A percentile compares a stretch with the other conserved stretches of the same genome.
Conservation (phyloP, 1,284 basidiomycete genomes). For the Paramarasmius palmivorus region DNA sequence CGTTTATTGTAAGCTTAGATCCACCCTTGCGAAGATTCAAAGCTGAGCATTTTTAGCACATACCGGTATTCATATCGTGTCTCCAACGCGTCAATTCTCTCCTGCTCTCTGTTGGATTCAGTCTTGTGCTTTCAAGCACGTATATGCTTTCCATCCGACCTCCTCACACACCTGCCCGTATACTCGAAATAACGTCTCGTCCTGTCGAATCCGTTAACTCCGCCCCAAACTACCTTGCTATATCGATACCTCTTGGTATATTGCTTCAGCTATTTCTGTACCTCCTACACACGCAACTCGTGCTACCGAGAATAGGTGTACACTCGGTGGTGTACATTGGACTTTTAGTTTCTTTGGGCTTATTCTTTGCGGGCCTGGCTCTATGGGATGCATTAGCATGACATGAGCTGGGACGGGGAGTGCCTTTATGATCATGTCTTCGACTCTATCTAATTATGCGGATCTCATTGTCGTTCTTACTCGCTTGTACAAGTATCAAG, state of each 20-base stretch:
- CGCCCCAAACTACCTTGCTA: neutral
- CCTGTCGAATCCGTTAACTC: conserved; percentile 10
- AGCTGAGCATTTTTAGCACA: conserved; percentile 42
- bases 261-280: conserved; percentile 51
- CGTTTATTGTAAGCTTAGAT: conserved; percentile 59
- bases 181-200: conserved; percentile 10
- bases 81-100: conserved; percentile 73
- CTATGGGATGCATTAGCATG: conserved; percentile 52
- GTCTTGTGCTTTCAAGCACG: conserved; percentile 61
- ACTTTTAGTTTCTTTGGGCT: conserved; percentile 59
- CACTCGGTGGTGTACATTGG: conserved; percentile 71
- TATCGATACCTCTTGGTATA: conserved; percentile 50
- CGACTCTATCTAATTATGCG: no score
- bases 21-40: neutral
- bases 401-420: no score
- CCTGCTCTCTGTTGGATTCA: conserved; percentile 65
- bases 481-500: no score
- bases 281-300: conserved; percentile 58
- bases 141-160: conserved; percentile 49
- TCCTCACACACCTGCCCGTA: conserved; percentile 17
- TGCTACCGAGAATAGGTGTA: conserved; percentile 67
- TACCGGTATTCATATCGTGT: conserved; percentile 74
- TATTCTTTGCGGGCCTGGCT: conserved; percentile 66
- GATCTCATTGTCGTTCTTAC: no score
- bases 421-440: no score